These are phyloP conservation scores for Fusarium staphyleae DNA, from an alignment of 2,329 filamentous ascomycete genomes.

Conservation along the genomic window DNA sequence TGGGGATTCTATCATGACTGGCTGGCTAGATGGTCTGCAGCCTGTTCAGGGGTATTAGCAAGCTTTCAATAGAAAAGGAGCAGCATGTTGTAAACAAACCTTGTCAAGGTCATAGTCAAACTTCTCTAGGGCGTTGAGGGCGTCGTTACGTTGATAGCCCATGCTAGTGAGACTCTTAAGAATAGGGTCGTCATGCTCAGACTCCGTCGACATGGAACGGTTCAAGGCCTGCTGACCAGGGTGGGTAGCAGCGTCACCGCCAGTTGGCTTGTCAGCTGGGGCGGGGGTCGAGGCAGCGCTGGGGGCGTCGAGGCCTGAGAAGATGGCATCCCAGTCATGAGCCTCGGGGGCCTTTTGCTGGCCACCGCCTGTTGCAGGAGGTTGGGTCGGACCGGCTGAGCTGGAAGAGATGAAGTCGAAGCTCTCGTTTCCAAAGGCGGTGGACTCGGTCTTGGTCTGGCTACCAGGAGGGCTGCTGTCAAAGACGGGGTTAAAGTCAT, in stretches of 20 bases:
- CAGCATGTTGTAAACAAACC: constrained; percentile 59
- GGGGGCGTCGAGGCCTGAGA: constrained; percentile 76
- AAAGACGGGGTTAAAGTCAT: constrained; percentile 84
- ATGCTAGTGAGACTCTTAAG: constrained; percentile 88
- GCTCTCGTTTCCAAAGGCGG: constrained; percentile 61
- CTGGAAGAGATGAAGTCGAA: constrained; percentile 63
- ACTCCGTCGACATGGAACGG: constrained; percentile 68
- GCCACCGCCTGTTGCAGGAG: constrained; percentile 50
- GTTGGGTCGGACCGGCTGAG: constrained; percentile 42
- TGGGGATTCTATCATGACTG: constrained; percentile 53
- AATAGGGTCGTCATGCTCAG: constrained; percentile 89
- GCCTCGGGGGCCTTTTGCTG: constrained; percentile 54
- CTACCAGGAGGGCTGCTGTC: constrained; percentile 70
- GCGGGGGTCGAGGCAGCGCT: constrained; percentile 40
- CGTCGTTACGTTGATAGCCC: constrained; percentile 80
- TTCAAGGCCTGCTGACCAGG: constrained; percentile 52
- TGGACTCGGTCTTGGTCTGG: constrained; percentile 61
- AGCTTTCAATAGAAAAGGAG: neutral
- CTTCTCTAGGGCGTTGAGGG: constrained; percentile 84
- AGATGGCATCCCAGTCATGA: constrained; percentile 96
- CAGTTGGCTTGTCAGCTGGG: constrained; percentile 28
- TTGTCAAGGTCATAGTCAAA: constrained; percentile 96
- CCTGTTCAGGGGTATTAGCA: constrained; percentile 43
- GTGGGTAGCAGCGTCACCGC: constrained; percentile 18
- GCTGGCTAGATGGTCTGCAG: constrained; percentile 63